phyloP scores from a whole-genome alignment of 2,329 filamentous ascomycete species.

The Pseudogymnoascus sp. region DNA sequence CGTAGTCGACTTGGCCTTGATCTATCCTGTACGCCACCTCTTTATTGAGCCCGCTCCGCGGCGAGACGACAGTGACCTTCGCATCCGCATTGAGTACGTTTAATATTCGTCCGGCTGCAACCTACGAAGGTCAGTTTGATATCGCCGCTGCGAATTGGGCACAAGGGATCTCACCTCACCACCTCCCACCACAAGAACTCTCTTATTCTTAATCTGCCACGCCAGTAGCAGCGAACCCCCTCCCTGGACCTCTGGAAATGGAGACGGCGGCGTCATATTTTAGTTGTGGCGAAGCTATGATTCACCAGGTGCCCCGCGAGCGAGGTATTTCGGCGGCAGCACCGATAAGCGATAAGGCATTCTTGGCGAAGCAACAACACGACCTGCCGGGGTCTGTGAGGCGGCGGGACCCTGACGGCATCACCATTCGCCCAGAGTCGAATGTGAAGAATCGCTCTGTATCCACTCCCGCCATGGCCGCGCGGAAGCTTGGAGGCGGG shows the following conservation, averaged over 20 bases:
- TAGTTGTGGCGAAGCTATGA: neutral
- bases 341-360: neutral
- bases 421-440: slow-evolving; percentile 4
- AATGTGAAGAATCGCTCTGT: slow-evolving; percentile 7
- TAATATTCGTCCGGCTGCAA: slow-evolving; percentile 88
- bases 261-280: neutral
- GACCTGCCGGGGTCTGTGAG: slow-evolving; percentile 1
- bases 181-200: slow-evolving; percentile 86
- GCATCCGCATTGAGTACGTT: slow-evolving; percentile 94
- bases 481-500: slow-evolving; percentile 83
- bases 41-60: slow-evolving; percentile 70
- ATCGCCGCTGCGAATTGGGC: neutral
- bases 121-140: slow-evolving; percentile 46
- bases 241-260: slow-evolving; percentile 74
- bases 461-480: slow-evolving; percentile 54
- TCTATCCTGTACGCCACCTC: slow-evolving; percentile 80
- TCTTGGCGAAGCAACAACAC: neutral
- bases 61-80: slow-evolving; percentile 77
- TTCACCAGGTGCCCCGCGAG: neutral
- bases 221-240: slow-evolving; percentile 90
- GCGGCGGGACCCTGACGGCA: slow-evolving; percentile 5
- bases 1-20: slow-evolving; percentile 66
- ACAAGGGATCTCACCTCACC: slow-evolving; percentile 65
- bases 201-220: slow-evolving; percentile 88
- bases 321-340: neutral